phyloP scores from a whole-genome alignment of 129 eudicot species.

The Centaurea solstitialis region DNA sequence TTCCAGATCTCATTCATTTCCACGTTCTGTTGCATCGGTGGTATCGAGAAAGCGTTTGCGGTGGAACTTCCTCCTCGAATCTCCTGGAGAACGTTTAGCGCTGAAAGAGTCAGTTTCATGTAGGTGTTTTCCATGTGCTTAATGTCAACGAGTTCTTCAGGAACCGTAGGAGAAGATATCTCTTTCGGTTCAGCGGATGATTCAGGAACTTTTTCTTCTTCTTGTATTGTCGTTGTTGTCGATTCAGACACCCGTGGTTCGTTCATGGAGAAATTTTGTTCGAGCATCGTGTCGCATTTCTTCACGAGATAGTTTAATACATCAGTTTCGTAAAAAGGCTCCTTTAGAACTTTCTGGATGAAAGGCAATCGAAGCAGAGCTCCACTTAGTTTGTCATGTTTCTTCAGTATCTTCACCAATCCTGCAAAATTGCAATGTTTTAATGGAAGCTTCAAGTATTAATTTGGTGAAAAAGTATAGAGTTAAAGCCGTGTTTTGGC shows the following conservation, averaged over 20 bases:
- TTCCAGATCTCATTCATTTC: slow-evolving; percentile 38
- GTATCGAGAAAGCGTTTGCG: slow-evolving; percentile 51
- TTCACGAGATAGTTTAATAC: slow-evolving; percentile 54
- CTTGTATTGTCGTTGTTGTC: slow-evolving; percentile 26
- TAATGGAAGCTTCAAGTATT: background rate
- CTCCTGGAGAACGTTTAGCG: slow-evolving; percentile 48
- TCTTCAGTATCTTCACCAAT: slow-evolving; percentile 78
- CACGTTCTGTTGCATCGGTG: slow-evolving; percentile 47
- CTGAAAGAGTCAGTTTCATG: slow-evolving; percentile 57
- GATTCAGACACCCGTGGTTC: slow-evolving; percentile 30
- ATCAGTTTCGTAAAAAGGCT: slow-evolving; percentile 65
- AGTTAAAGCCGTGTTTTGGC: too few species aligned
- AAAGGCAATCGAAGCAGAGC: slow-evolving; percentile 68
- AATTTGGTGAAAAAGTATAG: background rate
- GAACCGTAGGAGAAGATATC: slow-evolving; percentile 35
- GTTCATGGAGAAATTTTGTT: slow-evolving; percentile 41
- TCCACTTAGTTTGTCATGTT: slow-evolving; percentile 83
- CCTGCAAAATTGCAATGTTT: slow-evolving; percentile 31
- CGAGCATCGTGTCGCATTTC: slow-evolving; percentile 59
- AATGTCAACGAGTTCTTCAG: slow-evolving; percentile 59
- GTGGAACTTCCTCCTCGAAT: slow-evolving; percentile 74
- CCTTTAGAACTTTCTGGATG: slow-evolving; percentile 68
- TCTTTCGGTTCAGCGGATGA: slow-evolving; percentile 14
- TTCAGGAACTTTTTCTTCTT: slow-evolving; percentile 15
- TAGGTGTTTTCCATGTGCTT: slow-evolving; percentile 58